These are phyloP conservation scores for Pythium angustatum DNA, from an alignment of 352 stramenopile species.

Conservation along the genomic window DNA sequence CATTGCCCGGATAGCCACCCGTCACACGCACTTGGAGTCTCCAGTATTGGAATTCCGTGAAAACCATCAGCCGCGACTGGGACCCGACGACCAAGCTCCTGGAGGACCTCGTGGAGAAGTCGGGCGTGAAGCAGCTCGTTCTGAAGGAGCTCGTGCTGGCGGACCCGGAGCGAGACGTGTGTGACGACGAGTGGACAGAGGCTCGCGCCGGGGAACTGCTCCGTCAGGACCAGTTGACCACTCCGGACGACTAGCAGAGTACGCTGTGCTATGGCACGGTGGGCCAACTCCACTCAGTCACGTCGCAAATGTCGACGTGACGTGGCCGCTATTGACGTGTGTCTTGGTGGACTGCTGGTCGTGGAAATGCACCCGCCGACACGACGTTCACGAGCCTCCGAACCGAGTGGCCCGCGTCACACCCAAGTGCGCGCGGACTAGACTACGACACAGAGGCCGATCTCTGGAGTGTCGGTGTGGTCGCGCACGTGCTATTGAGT, in stretches of 20 bases:
- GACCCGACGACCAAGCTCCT: slow-evolving; percentile 72
- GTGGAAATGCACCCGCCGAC: too few relatives aligned
- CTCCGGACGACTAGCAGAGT: slow-evolving; percentile 82
- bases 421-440: too few relatives aligned
- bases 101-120: slow-evolving; percentile 76
- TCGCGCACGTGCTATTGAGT: slow-evolving; percentile 89
- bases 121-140: slow-evolving; percentile 65
- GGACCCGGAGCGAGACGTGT: slow-evolving; percentile 59
- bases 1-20: not conserved
- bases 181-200: slow-evolving; percentile 82
- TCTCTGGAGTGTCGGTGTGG: slow-evolving; percentile 92
- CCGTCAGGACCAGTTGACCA: slow-evolving; percentile 72
- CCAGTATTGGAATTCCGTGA: not conserved
- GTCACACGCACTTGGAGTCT: not conserved
- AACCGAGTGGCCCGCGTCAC: too few relatives aligned
- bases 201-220: slow-evolving; percentile 74
- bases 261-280: too few relatives aligned
- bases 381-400: too few relatives aligned
- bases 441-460: slow-evolving; percentile 93
- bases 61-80: slow-evolving; percentile 38
- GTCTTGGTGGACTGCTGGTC: too few relatives aligned
- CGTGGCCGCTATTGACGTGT: too few relatives aligned
- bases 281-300: too few relatives aligned
- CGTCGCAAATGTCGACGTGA: too few relatives aligned
- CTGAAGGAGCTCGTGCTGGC: too few relatives aligned